phyloP scores from a whole-genome alignment of 306 rosid genomes.

The Casuarina glauca region DNA sequence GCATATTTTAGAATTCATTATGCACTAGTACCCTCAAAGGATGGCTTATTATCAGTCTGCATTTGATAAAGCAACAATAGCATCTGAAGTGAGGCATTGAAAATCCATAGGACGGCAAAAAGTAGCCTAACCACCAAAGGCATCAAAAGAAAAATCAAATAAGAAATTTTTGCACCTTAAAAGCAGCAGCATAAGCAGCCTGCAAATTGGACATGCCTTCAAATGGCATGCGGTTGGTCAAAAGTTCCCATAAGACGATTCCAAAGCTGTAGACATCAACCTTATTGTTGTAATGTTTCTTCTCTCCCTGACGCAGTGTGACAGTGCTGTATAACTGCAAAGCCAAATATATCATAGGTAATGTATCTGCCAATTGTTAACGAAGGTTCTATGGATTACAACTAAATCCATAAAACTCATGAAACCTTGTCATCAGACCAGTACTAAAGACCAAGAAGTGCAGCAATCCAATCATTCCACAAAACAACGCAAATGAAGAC shows the following conservation, averaged over 20 bases:
- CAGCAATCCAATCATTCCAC: not conserved
- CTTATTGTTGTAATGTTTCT: slow-evolving; percentile 96
- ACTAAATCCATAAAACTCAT: slow-evolving; percentile 11
- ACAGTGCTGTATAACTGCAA: slow-evolving; percentile 95
- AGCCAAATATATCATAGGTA: slow-evolving; percentile 9
- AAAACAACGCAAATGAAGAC: not conserved
- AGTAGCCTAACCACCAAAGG: not conserved
- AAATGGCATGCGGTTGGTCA: slow-evolving; percentile 98
- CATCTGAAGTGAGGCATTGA: slow-evolving; percentile 8
- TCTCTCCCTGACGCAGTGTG: slow-evolving; percentile 95
- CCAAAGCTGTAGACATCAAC: slow-evolving; percentile 99
- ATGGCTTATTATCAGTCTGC: slow-evolving; percentile 15
- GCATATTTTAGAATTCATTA: not conserved
- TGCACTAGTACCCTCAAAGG: slow-evolving; percentile 10
- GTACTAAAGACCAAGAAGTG: not conserved
- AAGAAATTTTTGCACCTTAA: slow-evolving; percentile 59
- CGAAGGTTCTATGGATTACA: not conserved
- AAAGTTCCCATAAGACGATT: slow-evolving; percentile 91
- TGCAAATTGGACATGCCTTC: slow-evolving; percentile 99
- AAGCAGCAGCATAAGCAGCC: slow-evolving; percentile 99
- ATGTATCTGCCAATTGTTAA: not conserved
- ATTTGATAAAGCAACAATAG: slow-evolving; percentile 2
- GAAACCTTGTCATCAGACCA: not conserved
- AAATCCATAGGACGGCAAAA: not conserved
- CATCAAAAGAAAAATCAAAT: slow-evolving; percentile 11